Conservation (phyloP, 108 stramenopile species). For the Schizochytrium sp. region DNA sequence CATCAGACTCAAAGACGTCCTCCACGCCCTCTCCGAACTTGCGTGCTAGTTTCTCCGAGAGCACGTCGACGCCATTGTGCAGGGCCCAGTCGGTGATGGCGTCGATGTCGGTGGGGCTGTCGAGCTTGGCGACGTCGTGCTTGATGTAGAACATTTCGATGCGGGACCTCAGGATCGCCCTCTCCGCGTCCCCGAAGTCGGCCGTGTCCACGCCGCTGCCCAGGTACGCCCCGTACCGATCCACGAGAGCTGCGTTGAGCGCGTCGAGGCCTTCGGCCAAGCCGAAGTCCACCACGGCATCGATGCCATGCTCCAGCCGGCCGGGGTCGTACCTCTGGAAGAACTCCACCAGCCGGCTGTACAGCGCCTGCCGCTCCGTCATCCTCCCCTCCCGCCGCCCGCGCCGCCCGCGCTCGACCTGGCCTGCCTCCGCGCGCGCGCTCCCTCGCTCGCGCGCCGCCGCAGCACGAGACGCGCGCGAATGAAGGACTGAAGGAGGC, state of each 20-base stretch:
- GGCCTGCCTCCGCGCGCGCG: neutral
- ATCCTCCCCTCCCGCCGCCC: neutral
- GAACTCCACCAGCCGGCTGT: neutral
- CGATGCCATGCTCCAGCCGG: neutral
- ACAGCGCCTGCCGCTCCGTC: neutral
- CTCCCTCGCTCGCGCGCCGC: neutral
- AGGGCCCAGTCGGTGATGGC: conserved; percentile 5
- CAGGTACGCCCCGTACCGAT: neutral
- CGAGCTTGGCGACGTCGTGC: neutral
- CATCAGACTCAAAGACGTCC: neutral
- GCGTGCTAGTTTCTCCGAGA: neutral
- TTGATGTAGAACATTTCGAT: conserved; percentile 17
- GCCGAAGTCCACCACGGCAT: neutral
- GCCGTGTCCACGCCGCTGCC: neutral
- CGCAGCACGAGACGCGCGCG: no score
- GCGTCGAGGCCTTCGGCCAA: conserved; percentile 1
- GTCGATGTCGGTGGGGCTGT: neutral
- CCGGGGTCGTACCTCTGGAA: neutral
- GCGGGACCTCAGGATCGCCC: neutral
- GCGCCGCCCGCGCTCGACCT: neutral
- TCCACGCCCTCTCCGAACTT: neutral
- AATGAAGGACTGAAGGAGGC: no score
- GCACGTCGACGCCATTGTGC: neutral
- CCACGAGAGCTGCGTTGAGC: neutral
- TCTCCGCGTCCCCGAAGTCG: neutral